Conservation (phyloP, 1,139 yeast genomes). For the Geotrichum europaeum region DNA sequence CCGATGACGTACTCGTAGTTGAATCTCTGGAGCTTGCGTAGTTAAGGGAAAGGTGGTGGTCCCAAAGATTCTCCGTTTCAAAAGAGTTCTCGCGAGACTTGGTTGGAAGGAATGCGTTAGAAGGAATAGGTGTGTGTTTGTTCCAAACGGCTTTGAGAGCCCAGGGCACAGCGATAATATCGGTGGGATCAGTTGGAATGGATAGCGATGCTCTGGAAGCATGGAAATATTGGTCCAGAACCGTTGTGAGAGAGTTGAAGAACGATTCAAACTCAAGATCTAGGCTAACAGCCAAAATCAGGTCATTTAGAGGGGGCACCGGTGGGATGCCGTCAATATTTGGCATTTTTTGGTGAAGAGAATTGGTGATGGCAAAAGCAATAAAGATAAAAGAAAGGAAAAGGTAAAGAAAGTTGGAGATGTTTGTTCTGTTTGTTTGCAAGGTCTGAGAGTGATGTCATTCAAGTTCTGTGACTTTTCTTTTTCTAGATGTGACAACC, state of each 20-base stretch:
- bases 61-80: neutral
- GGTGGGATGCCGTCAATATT: neutral
- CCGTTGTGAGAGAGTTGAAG: constrained; percentile 28
- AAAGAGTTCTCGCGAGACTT: constrained; percentile 5
- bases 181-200: constrained; percentile 34
- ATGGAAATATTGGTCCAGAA: constrained; percentile 27
- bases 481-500: neutral
- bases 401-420: neutral
- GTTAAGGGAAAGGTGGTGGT: neutral
- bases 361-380: neutral
- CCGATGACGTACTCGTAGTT: neutral
- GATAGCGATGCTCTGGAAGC: constrained; percentile 31
- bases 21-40: neutral
- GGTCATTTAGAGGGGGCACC: constrained; percentile 29
- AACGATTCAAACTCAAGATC: constrained; percentile 33
- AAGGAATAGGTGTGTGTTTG: constrained; percentile 9
- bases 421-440: neutral
- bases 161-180: constrained; percentile 35
- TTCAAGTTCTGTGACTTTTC: neutral
- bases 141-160: constrained; percentile 34
- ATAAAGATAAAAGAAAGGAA: neutral
- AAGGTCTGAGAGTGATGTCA: neutral
- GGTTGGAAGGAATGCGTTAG: neutral
- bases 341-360: neutral
- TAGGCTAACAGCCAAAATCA: constrained; percentile 30